These are phyloP conservation scores for Chrysoporthe puriensis DNA, from an alignment of 2,329 filamentous ascomycete species.

Conservation along the genomic window DNA sequence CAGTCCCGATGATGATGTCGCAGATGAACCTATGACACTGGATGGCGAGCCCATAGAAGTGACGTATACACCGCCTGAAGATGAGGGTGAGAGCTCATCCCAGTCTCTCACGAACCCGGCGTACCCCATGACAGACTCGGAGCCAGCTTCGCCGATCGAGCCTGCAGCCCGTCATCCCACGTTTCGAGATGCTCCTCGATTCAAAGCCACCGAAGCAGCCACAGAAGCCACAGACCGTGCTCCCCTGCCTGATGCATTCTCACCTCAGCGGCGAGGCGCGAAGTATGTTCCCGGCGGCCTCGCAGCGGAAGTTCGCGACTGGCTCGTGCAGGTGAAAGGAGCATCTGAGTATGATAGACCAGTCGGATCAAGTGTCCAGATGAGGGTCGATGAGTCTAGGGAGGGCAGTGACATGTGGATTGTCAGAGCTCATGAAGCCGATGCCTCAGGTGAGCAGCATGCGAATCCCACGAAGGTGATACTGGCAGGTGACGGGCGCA, in stretches of 20 bases:
- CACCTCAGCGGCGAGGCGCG: conserved; percentile 41
- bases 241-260: conserved; percentile 44
- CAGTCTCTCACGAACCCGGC: conserved; percentile 11
- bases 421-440: conserved; percentile 30
- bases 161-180: conserved; percentile 34
- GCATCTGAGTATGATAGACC: conserved; percentile 31
- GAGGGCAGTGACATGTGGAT: conserved; percentile 37
- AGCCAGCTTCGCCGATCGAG: conserved; percentile 11
- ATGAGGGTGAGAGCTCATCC: conserved; percentile 18
- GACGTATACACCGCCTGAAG: background rate
- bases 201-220: conserved; percentile 38
- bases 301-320: conserved; percentile 47
- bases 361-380: conserved; percentile 19
- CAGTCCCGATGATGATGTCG: background rate
- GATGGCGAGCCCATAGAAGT: conserved; percentile 19
- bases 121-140: conserved; percentile 7
- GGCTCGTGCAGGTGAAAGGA: conserved; percentile 49
- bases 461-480: conserved; percentile 24
- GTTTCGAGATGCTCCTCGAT: conserved; percentile 44
- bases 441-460: background rate
- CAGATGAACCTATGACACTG: conserved; percentile 31
- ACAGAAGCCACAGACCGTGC: conserved; percentile 29
- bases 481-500: conserved; percentile 35
- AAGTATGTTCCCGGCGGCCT: conserved; percentile 46
- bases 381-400: conserved; percentile 35